Evolutionary conservation across 164 flowering plant genomes (phyloP).

Genomic region (Stephania cephalantha): DNA sequence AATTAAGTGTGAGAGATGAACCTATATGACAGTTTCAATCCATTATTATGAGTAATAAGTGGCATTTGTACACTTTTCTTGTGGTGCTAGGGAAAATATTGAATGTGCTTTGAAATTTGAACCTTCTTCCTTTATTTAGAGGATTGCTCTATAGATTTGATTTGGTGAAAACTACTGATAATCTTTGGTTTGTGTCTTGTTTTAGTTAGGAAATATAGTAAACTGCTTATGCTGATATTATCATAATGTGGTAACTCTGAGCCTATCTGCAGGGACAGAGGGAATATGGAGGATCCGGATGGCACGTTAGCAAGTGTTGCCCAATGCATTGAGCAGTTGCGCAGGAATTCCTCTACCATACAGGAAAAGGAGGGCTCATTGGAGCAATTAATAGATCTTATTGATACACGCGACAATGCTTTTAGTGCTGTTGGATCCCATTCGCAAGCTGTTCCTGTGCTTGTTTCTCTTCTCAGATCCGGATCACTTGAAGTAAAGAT

Average conservation of each 20-base stretch:
- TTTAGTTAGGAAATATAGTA: background rate
- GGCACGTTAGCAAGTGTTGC: constrained; percentile 98
- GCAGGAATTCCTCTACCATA: constrained; percentile 64
- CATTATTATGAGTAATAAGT: background rate
- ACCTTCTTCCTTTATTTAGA: background rate
- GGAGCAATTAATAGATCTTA: constrained; percentile 75
- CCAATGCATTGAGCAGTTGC: constrained; percentile 94
- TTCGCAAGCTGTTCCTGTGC: constrained; percentile 96
- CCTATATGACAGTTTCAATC: background rate
- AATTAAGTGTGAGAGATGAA: background rate
- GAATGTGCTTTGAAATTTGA: background rate
- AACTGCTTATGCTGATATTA: background rate
- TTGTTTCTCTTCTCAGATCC: constrained; percentile 90
- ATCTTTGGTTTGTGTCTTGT: background rate
- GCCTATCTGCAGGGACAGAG: constrained; percentile 59
- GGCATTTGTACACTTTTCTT: background rate
- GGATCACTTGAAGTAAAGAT: constrained; percentile 80
- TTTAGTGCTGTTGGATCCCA: constrained; percentile 99
- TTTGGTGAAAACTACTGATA: background rate
- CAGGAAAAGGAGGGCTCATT: constrained; percentile 81
- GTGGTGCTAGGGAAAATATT: background rate
- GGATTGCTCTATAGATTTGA: background rate
- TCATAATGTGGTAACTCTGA: background rate
- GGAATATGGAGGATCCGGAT: constrained; percentile 94
- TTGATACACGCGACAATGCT: constrained; percentile 83